A percentile compares a stretch with the other conserved stretches of the same genome.
phyloP scores from a whole-genome alignment of 192 early-diverging fungal species.

The Podila epicladia region DNA sequence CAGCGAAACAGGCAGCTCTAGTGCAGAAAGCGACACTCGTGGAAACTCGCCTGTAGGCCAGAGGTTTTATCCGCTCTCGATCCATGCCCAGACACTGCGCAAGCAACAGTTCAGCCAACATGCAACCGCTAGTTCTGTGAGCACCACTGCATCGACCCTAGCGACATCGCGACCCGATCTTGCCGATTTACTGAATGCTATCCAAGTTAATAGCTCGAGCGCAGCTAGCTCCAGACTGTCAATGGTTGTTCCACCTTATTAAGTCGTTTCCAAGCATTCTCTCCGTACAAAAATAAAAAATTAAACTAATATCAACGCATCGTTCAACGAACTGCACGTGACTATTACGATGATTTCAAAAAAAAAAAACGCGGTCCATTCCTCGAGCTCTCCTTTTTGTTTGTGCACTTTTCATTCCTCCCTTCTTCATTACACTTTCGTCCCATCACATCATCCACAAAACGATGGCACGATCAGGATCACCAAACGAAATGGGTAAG shows the following conservation, averaged over 20 bases:
- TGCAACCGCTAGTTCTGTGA: constrained; percentile 9
- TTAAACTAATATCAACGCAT: no score
- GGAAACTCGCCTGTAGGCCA: constrained; percentile 1
- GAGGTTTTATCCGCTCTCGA: constrained; percentile 23
- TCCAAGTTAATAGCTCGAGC: constrained; percentile 18
- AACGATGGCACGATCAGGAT: constrained; percentile 52
- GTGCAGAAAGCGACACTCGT: constrained; percentile 18
- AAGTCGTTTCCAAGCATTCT: background rate
- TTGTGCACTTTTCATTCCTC: background rate
- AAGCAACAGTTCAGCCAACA: constrained; percentile 18
- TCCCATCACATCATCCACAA: background rate
- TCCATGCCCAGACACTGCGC: constrained; percentile 39
- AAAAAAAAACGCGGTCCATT: no score
- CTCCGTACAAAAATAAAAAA: no score
- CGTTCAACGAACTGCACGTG: no score
- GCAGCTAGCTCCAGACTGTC: constrained; percentile 15
- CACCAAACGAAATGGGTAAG: constrained; percentile 51
- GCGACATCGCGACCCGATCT: constrained; percentile 32
- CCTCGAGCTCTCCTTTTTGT: background rate
- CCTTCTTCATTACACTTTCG: background rate
- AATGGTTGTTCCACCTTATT: constrained; percentile 36
- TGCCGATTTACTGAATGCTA: constrained; percentile 39
- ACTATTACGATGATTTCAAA: no score
- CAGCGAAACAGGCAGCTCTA: constrained; percentile 26
- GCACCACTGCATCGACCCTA: constrained; percentile 17